phyloP scores from a whole-genome alignment of 2,329 filamentous ascomycete species.

The Verticillium isaacii region DNA sequence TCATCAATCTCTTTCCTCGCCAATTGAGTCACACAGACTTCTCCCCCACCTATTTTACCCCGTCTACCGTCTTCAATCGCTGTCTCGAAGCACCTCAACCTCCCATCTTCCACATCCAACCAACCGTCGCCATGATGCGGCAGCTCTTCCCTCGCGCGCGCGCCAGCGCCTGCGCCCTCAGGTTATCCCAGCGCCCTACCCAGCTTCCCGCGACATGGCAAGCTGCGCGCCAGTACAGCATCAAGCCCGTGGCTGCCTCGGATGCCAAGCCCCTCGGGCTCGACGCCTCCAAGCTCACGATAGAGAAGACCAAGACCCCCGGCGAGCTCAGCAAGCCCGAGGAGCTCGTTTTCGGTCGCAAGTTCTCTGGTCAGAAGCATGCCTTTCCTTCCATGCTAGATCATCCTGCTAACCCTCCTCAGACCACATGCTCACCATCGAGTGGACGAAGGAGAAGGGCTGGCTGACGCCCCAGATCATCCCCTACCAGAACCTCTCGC shows the following conservation, averaged over 20 bases:
- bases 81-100: not conserved
- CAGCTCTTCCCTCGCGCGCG: constrained; percentile 37
- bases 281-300: constrained; percentile 69
- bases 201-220: constrained; percentile 26
- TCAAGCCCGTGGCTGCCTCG: constrained; percentile 45
- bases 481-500: constrained; percentile 94
- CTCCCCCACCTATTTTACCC: not conserved
- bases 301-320: constrained; percentile 71
- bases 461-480: constrained; percentile 81
- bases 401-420: constrained; percentile 5
- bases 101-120: constrained; percentile 3
- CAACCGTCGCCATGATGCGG: constrained; percentile 35
- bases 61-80: not conserved
- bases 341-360: constrained; percentile 82
- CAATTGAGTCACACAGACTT: not conserved
- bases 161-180: constrained; percentile 26
- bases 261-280: constrained; percentile 58
- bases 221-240: constrained; percentile 44
- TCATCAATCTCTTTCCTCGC: not conserved
- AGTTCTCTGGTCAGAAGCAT: constrained; percentile 72
- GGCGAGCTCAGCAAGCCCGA: constrained; percentile 70
- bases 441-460: constrained; percentile 83
- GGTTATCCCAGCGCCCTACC: constrained; percentile 17
- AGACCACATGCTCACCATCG: constrained; percentile 97
- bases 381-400: not conserved